Percentiles rank a stretch among this genome's conserved stretches.
These are phyloP conservation scores for Tuber aestivum DNA, from an alignment of 495 filamentous ascomycete genomes.

Conservation along the genomic window DNA sequence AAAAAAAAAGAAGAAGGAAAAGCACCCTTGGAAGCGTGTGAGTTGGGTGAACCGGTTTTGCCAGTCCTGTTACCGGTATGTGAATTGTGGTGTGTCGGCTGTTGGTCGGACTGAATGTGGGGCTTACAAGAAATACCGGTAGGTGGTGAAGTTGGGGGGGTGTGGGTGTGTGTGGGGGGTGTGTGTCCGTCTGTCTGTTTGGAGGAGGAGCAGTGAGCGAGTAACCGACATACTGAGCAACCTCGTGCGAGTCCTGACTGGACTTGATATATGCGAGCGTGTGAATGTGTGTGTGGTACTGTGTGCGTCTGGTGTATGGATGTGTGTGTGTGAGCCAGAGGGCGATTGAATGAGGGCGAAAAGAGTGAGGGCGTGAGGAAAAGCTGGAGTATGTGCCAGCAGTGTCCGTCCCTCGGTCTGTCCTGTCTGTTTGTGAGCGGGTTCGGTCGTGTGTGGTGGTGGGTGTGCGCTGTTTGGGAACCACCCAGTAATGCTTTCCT, in stretches of 20 bases:
- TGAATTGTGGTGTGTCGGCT: constrained; percentile 3
- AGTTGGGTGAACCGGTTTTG: background rate
- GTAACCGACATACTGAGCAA: background rate
- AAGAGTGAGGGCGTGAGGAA: background rate
- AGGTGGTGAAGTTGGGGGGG: background rate
- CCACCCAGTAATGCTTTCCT: background rate
- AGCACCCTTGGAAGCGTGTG: constrained; percentile 1
- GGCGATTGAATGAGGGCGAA: background rate
- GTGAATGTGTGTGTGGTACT: background rate
- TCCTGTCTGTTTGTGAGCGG: background rate
- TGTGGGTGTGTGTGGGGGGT: background rate
- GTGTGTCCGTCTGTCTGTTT: background rate
- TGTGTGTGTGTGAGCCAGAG: background rate
- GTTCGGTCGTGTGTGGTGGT: background rate
- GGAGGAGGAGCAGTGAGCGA: background rate
- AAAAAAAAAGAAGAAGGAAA: background rate
- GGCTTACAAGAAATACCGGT: constrained; percentile 4
- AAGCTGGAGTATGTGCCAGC: background rate
- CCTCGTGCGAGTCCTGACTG: constrained; percentile 2
- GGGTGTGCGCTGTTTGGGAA: constrained; percentile 1
- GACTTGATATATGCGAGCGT: background rate
- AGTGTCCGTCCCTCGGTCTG: background rate
- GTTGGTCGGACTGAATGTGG: background rate
- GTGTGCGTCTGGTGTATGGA: background rate
- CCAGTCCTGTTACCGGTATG: background rate